Base-by-base conservation (phyloP, 495 filamentous ascomycete genomes). In the Thermothielavioides terrestris region DNA sequence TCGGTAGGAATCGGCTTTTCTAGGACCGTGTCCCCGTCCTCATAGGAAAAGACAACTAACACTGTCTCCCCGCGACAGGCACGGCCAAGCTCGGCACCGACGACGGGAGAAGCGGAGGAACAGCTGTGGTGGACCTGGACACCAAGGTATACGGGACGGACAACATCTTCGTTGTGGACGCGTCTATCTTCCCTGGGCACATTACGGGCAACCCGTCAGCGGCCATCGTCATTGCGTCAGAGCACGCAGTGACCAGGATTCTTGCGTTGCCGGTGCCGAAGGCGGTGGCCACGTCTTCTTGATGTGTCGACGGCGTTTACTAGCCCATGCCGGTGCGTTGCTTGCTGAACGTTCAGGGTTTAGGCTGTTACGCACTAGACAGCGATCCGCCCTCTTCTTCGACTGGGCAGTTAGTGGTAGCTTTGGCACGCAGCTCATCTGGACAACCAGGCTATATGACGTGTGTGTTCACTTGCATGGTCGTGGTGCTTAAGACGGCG, bases 131-230 rank as follows among this genome's bases (percentile, higher is more conserved):
- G 15, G 83, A 87, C 53, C 62, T 70, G 17, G 75, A 84, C 70
- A 74, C 79, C 49, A 79, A 82, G 67, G 82, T 86, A 36, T 87
- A 85, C 45, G 83, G 83, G 46, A 84, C 76, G 8, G 76, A 83
- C 53, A 85, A 85, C 65, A 65, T 86, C 50, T 79, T 78, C 59
- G 77, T 82, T 21, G 72, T 82, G 21, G 79, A 82, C 50, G 78
- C 73, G 10, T 79, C 77, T 40, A 77, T 82, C 59, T 80, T 81
- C 69, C 78, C 79, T 0, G 77, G 77, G 38, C 70, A 73, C 57
- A 66, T 76, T 26, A 73, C 76, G 11, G 77, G 69, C 47, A 82
- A 82, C 61, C 79, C 78, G 17, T 72, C 74, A 3, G 74, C 77
- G 0, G 68, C 74, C 44, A 81, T 81, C 46, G 71, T 82, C 36